These are phyloP conservation scores for Pontederia paniculata DNA, from an alignment of 176 grass and related monocot genomes.

Conservation along the genomic window DNA sequence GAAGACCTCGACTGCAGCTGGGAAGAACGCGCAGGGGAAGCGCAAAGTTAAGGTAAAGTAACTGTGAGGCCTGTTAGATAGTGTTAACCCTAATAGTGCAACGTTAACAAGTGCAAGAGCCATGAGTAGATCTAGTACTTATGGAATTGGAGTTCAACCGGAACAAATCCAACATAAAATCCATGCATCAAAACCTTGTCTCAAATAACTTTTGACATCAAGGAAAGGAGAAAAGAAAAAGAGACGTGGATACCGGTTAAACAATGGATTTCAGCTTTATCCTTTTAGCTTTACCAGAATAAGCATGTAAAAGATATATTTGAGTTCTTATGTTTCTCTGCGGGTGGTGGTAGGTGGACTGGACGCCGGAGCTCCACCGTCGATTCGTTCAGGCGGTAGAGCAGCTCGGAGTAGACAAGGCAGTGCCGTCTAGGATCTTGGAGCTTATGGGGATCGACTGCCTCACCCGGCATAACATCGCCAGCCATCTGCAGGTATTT, in stretches of 20 bases:
- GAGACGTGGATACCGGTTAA: too few relatives aligned
- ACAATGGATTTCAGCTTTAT: too few relatives aligned
- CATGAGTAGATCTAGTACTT: neutral
- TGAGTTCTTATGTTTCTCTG: too few relatives aligned
- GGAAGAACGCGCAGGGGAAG: constrained; percentile 53
- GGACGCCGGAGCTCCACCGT: constrained; percentile 97
- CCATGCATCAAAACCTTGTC: too few relatives aligned
- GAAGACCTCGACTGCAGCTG: constrained; percentile 21
- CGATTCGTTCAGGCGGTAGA: constrained; percentile 96
- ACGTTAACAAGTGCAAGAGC: neutral
- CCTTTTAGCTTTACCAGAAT: too few relatives aligned
- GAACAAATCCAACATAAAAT: too few relatives aligned
- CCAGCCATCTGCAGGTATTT: constrained; percentile 83
- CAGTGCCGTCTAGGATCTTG: constrained; percentile 85
- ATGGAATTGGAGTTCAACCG: neutral
- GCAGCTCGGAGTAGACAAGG: constrained; percentile 96
- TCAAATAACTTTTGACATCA: too few relatives aligned
- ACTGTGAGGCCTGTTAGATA: constrained; percentile 4
- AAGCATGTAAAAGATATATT: too few relatives aligned
- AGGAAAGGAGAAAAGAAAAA: too few relatives aligned
- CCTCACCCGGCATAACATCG: constrained; percentile 87
- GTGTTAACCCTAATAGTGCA: neutral
- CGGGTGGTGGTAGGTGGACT: constrained; percentile 52
- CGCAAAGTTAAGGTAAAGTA: constrained; percentile 64
- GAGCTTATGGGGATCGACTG: constrained; percentile 84